Conservation (phyloP, 768 basidiomycete species). For the Lactarius hengduanensis region DNA sequence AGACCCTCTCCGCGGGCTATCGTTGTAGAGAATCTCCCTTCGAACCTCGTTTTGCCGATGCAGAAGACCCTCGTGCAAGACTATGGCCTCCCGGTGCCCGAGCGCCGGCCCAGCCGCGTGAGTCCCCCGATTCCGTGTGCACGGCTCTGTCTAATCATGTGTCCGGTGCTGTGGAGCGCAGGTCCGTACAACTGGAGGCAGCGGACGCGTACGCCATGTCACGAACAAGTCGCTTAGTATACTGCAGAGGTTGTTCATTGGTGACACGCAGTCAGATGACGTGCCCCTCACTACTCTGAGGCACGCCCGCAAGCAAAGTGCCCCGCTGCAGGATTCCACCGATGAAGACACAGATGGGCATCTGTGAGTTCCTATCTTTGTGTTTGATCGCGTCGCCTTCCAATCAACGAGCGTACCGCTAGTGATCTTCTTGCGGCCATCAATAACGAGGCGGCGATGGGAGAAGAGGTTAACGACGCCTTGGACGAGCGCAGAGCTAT, state of each 20-base stretch:
- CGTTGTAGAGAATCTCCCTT: slow-evolving; percentile 67
- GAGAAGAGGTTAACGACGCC: slow-evolving; percentile 60
- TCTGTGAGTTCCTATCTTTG: slow-evolving; percentile 48
- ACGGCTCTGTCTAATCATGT: not conserved
- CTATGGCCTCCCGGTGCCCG: slow-evolving; percentile 42
- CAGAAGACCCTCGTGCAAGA: slow-evolving; percentile 72
- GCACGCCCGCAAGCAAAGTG: slow-evolving; percentile 36
- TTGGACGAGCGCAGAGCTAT: slow-evolving; percentile 68
- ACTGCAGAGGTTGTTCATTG: slow-evolving; percentile 66
- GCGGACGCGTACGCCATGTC: slow-evolving; percentile 48
- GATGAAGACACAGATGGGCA: slow-evolving; percentile 72
- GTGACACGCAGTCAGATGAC: slow-evolving; percentile 48
- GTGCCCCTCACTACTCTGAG: slow-evolving; percentile 61
- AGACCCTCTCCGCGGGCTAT: slow-evolving; percentile 69
- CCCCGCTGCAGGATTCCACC: slow-evolving; percentile 32
- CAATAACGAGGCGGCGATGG: slow-evolving; percentile 49
- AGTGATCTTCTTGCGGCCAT: slow-evolving; percentile 71
- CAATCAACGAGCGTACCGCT: not conserved
- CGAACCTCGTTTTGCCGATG: slow-evolving; percentile 75
- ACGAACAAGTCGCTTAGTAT: slow-evolving; percentile 56
- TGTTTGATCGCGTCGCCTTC: not conserved
- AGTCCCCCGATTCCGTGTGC: slow-evolving; percentile 11
- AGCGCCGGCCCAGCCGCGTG: slow-evolving; percentile 37
- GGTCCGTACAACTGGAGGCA: slow-evolving; percentile 10
- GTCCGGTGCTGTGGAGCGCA: not conserved